Percentiles rank a stretch among this genome's conserved stretches.
Evolutionary conservation across 495 filamentous ascomycete genomes (phyloP).

Genomic region (Neurospora intermedia): DNA sequence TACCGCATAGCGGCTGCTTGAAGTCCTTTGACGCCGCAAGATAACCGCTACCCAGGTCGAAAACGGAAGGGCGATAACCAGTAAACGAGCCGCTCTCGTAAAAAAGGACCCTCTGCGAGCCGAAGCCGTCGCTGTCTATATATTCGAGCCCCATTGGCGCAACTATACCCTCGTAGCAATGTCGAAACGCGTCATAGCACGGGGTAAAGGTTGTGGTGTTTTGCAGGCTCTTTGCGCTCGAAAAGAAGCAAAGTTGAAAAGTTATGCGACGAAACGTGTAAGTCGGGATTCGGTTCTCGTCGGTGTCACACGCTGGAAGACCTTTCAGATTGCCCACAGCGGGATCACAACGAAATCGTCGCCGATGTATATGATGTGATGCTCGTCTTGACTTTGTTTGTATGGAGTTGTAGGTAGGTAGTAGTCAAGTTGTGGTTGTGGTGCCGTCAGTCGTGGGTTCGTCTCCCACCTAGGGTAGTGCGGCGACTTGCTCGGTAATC

Average conservation of each 20-base stretch:
- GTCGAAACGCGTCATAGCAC: slow-evolving; percentile 18
- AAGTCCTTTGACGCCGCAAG: slow-evolving; percentile 29
- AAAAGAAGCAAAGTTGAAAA: neutral
- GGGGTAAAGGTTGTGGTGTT: neutral
- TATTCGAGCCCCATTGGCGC: slow-evolving; percentile 21
- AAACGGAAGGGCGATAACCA: slow-evolving; percentile 30
- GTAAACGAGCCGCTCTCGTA: slow-evolving; percentile 43
- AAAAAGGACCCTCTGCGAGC: slow-evolving; percentile 34
- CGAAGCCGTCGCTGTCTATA: slow-evolving; percentile 6
- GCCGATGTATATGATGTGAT: neutral
- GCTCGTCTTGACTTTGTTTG: neutral
- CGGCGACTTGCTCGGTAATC: neutral
- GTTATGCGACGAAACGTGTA: neutral
- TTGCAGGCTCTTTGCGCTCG: neutral
- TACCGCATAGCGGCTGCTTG: slow-evolving; percentile 67
- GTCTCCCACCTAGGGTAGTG: too few species aligned
- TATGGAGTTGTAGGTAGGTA: neutral
- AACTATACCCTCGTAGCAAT: slow-evolving; percentile 10
- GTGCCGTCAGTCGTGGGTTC: too few species aligned
- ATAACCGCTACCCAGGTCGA: slow-evolving; percentile 34
- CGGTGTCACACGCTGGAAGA: neutral
- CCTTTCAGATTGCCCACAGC: neutral
- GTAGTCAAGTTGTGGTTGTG: too few species aligned
- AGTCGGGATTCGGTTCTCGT: neutral
- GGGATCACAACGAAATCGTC: neutral